Evolutionary conservation across 75 land plant species (phyloP).

Genomic region (Chamaecyparis obtusa): DNA sequence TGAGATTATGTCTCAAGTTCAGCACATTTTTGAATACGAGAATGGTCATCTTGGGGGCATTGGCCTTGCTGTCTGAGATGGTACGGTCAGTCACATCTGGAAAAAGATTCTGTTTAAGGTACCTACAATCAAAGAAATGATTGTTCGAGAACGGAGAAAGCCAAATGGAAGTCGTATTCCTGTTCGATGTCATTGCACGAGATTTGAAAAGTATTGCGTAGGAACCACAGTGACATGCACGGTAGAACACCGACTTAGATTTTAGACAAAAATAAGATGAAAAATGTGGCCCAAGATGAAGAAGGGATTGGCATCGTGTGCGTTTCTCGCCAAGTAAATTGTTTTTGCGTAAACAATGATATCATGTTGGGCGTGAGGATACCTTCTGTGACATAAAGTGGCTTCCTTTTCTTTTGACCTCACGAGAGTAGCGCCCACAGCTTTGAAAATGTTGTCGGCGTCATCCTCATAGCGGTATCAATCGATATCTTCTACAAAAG

Average conservation of each 20-base stretch:
- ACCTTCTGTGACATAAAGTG: no score
- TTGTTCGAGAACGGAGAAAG: conserved; percentile 63
- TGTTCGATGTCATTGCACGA: conserved; percentile 71
- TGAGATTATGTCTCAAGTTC: conserved; percentile 51
- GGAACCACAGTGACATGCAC: not conserved
- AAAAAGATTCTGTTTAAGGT: conserved; percentile 64
- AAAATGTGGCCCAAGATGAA: no score
- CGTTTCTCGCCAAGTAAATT: no score
- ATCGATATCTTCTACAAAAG: no score
- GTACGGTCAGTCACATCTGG: conserved; percentile 90
- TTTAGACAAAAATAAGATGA: no score
- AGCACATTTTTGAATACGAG: conserved; percentile 69
- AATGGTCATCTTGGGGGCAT: conserved; percentile 61
- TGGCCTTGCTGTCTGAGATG: conserved; percentile 56
- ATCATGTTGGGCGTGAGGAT: no score
- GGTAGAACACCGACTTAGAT: not conserved
- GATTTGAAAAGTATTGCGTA: conserved; percentile 1
- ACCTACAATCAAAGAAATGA: conserved; percentile 70
- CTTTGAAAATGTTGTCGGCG: no score
- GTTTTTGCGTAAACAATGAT: no score
- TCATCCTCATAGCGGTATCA: no score
- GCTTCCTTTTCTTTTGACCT: no score
- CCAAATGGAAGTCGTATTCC: conserved; percentile 55
- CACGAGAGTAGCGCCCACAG: no score
- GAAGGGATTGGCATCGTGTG: no score